A percentile compares a stretch with the other conserved stretches of the same genome.
Conservation (phyloP, 1,284 basidiomycete genomes). For the Melampsora larici-populina region DNA sequence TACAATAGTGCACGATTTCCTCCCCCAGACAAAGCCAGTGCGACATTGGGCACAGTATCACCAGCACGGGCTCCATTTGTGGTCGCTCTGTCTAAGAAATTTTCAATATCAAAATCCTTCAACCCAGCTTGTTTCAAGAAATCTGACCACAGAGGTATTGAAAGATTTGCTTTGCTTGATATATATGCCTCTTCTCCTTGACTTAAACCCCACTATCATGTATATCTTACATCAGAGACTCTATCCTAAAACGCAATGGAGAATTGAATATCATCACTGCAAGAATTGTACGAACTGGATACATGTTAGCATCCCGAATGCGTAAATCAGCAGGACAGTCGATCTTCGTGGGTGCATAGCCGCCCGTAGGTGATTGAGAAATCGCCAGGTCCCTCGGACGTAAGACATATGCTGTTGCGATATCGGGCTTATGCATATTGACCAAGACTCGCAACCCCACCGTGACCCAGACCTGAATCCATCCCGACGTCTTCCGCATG, state of each 20-base stretch:
- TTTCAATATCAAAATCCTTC: constrained; percentile 29
- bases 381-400: too few species aligned
- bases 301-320: constrained; percentile 28
- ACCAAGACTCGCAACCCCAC: too few species aligned
- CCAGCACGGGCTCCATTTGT: not conserved
- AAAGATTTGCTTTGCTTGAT: constrained; percentile 27
- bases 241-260: not conserved
- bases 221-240: not conserved
- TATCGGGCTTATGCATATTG: too few species aligned
- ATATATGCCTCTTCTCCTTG: constrained; percentile 16
- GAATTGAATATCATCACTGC: not conserved
- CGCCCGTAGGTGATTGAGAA: constrained; percentile 24
- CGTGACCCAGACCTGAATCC: too few species aligned
- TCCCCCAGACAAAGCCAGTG: constrained; percentile 39
- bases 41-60: constrained; percentile 27
- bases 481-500: too few species aligned
- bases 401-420: too few species aligned
- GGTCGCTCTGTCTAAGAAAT: constrained; percentile 21
- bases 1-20: constrained; percentile 28
- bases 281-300: constrained; percentile 20
- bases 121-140: constrained; percentile 15
- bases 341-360: constrained; percentile 23
- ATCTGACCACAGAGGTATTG: constrained; percentile 15
- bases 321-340: constrained; percentile 17
- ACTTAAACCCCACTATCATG: constrained; percentile 25